Evolutionary conservation across 129 eudicot species (phyloP).

Genomic region (Mikania micrantha): DNA sequence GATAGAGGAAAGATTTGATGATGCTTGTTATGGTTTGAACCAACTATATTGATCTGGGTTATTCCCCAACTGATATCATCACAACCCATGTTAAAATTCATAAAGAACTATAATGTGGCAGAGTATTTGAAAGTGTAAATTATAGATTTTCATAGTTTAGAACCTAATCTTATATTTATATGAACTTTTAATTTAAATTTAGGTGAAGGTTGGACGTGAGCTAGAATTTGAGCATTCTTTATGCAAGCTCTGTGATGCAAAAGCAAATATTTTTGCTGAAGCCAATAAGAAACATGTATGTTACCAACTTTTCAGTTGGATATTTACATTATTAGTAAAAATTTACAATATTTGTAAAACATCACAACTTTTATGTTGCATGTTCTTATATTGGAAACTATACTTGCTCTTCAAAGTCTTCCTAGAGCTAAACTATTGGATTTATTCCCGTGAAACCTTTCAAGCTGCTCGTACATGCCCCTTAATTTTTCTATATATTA

Average conservation of each 20-base stretch:
- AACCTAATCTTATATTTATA: background rate
- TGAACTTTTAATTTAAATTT: conserved; percentile 1
- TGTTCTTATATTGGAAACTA: conserved; percentile 41
- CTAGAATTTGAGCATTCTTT: conserved; percentile 54
- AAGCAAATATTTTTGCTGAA: conserved; percentile 63
- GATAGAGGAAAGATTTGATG: conserved; percentile 84
- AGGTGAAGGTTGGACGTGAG: conserved; percentile 68
- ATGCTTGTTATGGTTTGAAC: conserved; percentile 69
- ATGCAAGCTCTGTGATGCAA: conserved; percentile 59
- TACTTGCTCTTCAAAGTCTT: conserved; percentile 40
- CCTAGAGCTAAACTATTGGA: conserved; percentile 56
- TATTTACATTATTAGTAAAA: background rate
- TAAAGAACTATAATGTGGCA: conserved; percentile 89
- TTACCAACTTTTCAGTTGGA: background rate
- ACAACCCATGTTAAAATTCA: conserved; percentile 82
- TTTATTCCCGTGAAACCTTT: conserved; percentile 63
- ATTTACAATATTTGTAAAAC: no score
- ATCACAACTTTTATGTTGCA: background rate
- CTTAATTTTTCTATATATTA: background rate
- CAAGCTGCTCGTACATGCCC: conserved; percentile 59
- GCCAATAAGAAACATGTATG: conserved; percentile 62
- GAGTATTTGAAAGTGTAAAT: conserved; percentile 82
- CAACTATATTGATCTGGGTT: conserved; percentile 83
- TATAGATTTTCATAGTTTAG: conserved; percentile 46
- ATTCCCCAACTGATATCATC: conserved; percentile 97